Conservation (phyloP, 768 basidiomycete species). For the Ramaria rubella region DNA sequence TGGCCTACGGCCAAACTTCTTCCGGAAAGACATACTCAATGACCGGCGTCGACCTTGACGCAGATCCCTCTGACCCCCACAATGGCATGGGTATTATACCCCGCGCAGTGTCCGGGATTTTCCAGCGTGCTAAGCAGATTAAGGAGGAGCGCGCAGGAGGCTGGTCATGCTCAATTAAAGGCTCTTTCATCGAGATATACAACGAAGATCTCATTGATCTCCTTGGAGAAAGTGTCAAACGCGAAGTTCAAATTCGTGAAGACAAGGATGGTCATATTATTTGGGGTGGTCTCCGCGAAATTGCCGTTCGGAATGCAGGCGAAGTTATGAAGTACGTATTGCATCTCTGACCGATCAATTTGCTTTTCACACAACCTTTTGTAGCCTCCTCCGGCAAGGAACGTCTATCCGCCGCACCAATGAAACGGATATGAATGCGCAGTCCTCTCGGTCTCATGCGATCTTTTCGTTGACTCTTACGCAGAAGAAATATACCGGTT, state of each 20-base stretch:
- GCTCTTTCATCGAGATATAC: slow-evolving; percentile 96
- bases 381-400: slow-evolving; percentile 80
- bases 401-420: slow-evolving; percentile 89
- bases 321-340: slow-evolving; percentile 88
- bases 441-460: slow-evolving; percentile 96
- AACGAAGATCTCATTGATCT: slow-evolving; percentile 99
- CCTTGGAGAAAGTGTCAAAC: slow-evolving; percentile 42
- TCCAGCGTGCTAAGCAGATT: slow-evolving; percentile 65
- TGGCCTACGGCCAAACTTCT: slow-evolving; percentile 97
- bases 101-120: slow-evolving; percentile 85
- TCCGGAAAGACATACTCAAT: slow-evolving; percentile 97
- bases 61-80: slow-evolving; percentile 72
- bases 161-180: slow-evolving; percentile 78
- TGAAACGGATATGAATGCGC: slow-evolving; percentile 98
- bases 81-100: slow-evolving; percentile 95
- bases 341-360: slow-evolving; percentile 5
- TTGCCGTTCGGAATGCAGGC: slow-evolving; percentile 70
- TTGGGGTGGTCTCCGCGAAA: slow-evolving; percentile 92
- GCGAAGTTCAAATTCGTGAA: slow-evolving; percentile 93
- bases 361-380: slow-evolving; percentile 12
- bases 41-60: slow-evolving; percentile 91
- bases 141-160: slow-evolving; percentile 67
- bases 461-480: slow-evolving; percentile 95
- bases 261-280: slow-evolving; percentile 96
- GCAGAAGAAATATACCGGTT: slow-evolving; percentile 80